Conservation (phyloP, 2,329 filamentous ascomycete genomes). For the Fusarium compactum region DNA sequence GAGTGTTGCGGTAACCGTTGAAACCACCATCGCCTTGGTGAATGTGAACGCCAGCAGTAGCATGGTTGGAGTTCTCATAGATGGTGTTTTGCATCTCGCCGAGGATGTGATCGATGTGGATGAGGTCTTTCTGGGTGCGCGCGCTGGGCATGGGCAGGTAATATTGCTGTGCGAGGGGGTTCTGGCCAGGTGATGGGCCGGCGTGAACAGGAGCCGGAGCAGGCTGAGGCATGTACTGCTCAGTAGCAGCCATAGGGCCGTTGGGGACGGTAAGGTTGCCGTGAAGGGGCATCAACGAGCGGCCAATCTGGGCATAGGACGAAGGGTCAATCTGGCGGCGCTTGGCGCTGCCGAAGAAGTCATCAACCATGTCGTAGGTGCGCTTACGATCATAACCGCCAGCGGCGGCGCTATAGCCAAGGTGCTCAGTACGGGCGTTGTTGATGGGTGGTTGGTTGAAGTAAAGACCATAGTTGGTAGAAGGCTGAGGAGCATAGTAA, state of each 20-base stretch:
- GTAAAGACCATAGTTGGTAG: slow-evolving; percentile 78
- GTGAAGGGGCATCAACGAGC: slow-evolving; percentile 86
- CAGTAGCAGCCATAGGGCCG: slow-evolving; percentile 57
- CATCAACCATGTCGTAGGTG: slow-evolving; percentile 87
- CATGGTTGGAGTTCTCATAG: slow-evolving; percentile 89
- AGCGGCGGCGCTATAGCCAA: slow-evolving; percentile 68
- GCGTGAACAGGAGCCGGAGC: slow-evolving; percentile 63
- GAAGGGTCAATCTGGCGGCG: slow-evolving; percentile 88
- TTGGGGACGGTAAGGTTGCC: slow-evolving; percentile 74
- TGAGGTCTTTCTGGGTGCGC: slow-evolving; percentile 91
- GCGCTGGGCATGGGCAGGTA: slow-evolving; percentile 88
- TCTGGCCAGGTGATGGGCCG: slow-evolving; percentile 70
- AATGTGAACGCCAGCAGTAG: slow-evolving; percentile 82
- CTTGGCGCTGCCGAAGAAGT: slow-evolving; percentile 95
- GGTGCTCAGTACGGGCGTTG: slow-evolving; percentile 68
- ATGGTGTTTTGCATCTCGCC: slow-evolving; percentile 97
- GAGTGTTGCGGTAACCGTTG: slow-evolving; percentile 69
- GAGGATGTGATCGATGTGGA: slow-evolving; percentile 94
- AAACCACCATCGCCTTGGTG: slow-evolving; percentile 76
- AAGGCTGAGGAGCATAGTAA: slow-evolving; percentile 70
- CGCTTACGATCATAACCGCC: slow-evolving; percentile 81
- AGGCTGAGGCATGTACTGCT: slow-evolving; percentile 66
- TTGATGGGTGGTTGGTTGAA: slow-evolving; percentile 75
- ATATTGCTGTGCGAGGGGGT: slow-evolving; percentile 75
- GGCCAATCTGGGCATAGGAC: slow-evolving; percentile 92